Evolutionary conservation across 257 asterid species (phyloP).

Genomic region (Nyctanthes arbortristis): DNA sequence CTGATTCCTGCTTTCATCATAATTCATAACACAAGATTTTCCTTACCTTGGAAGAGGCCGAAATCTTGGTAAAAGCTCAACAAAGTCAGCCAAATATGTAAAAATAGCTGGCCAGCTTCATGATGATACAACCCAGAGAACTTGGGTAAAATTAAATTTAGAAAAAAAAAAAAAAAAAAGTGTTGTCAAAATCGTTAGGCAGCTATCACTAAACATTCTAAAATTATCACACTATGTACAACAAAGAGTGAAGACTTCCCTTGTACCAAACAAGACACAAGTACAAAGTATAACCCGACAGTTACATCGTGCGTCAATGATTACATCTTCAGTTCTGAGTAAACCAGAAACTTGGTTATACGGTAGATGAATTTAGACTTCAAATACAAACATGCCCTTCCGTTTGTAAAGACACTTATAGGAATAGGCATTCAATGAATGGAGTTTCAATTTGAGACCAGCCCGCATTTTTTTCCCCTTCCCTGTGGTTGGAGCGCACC

Average conservation of each 20-base stretch:
- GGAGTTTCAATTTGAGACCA: too few relatives aligned
- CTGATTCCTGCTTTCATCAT: too few relatives aligned
- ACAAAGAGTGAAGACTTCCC: constrained; percentile 46
- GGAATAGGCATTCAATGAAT: constrained; percentile 17
- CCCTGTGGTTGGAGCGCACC: constrained; percentile 19
- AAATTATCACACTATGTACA: constrained; percentile 73
- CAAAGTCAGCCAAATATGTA: not conserved
- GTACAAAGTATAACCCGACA: constrained; percentile 35
- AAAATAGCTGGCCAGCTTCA: not conserved
- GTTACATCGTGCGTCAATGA: constrained; percentile 45
- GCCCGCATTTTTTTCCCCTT: constrained; percentile 16
- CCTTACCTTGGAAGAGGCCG: too few relatives aligned
- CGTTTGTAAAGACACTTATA: constrained; percentile 30
- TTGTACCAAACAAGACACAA: constrained; percentile 31
- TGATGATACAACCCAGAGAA: constrained; percentile 19
- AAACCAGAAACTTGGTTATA: constrained; percentile 32
- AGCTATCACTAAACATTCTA: constrained; percentile 52
- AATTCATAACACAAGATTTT: too few relatives aligned
- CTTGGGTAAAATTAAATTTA: too few relatives aligned
- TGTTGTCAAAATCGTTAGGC: constrained; percentile 49
- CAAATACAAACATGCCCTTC: constrained; percentile 37
- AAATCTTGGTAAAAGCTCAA: too few relatives aligned
- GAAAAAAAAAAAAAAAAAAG: constrained; percentile 12
- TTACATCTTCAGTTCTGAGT: constrained; percentile 32
- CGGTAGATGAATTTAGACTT: constrained; percentile 27